Evolutionary conservation across 805 yeast species (phyloP).

Genomic region (Zygosaccharomyces bisporus): DNA sequence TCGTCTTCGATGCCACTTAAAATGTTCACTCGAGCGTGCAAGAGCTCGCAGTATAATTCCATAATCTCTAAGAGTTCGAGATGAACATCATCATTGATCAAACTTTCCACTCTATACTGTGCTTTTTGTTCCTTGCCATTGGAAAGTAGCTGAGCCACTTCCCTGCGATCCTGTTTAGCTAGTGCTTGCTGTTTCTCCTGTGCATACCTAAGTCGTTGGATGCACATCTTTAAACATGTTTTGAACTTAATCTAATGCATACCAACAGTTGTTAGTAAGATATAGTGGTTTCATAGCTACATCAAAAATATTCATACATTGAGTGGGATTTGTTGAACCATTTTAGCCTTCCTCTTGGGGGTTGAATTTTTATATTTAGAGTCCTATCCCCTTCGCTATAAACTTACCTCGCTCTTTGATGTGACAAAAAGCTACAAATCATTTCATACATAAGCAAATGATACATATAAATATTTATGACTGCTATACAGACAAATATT

Average conservation of each 20-base stretch:
- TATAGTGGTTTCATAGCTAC: no score
- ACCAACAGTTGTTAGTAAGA: neutral
- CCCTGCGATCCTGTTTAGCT: constrained; percentile 69
- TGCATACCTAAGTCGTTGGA: constrained; percentile 62
- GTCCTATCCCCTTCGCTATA: constrained; percentile 2
- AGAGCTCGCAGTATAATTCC: constrained; percentile 77
- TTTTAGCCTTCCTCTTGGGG: neutral
- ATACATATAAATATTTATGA: constrained; percentile 1
- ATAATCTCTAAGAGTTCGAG: constrained; percentile 73
- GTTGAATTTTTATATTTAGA: neutral
- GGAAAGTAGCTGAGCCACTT: constrained; percentile 63
- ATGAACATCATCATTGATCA: constrained; percentile 76
- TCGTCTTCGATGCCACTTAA: constrained; percentile 44
- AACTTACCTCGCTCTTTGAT: neutral
- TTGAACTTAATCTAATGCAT: constrained; percentile 29
- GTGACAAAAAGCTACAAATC: neutral
- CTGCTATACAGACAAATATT: constrained; percentile 51
- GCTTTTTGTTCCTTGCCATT: constrained; percentile 80
- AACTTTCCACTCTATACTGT: constrained; percentile 74
- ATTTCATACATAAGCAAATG: neutral
- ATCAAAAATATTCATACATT: constrained; percentile 15
- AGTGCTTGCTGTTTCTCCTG: constrained; percentile 73
- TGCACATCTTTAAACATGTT: constrained; percentile 54
- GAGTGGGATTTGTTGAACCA: constrained; percentile 22
- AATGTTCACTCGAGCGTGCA: constrained; percentile 68